Evolutionary conservation across 352 stramenopile species (phyloP), one percentile per base, ranked within the genome.

Genomic region (Blastocystis sp.): DNA sequence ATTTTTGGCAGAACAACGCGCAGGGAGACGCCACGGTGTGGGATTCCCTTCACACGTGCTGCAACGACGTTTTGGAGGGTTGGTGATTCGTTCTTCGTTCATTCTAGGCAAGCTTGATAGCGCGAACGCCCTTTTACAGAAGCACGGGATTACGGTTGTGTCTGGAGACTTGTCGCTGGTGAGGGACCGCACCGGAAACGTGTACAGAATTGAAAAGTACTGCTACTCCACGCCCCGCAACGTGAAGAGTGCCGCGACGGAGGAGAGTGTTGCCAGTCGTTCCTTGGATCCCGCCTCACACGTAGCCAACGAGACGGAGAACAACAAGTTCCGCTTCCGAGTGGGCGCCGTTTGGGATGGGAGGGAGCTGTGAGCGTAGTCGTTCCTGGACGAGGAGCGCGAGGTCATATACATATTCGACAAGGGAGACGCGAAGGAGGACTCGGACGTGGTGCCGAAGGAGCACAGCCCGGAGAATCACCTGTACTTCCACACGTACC

Each of bases 381-480:
- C 14, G n/a, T 77, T 77, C 38, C 43, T 77, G 48, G 67, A 77
- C 38, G 67, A 77, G 41, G 43, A 77, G 21, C 67, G 67, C 5
- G 38, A 60, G 40, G 21, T 77, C 2, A 77, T 77, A 40, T 56
- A 59, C 38, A 9, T 60, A 1, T 77, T 77, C 28, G 67, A 60
- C 28, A 43, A 62, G 19, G 41, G 40, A 34, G 59, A 21, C 19
- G 10, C 65, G 28, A 48, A 59, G 11, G 71, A 81, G 38, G 56
- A 7, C 10, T 17, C 28, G 21, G 48, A 56, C 48, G 45, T 61
- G 3, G 62, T 41, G 1, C 71, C 71, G 7, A 64, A 81, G 59
- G 71, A 81, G 19, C 71, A 81, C 41, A 81, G 71, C 62, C 71
- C 71, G n/a, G 71, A 81, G 28, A 81, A 81, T 11, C 71, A 81